Evolutionary conservation across 345 rosid species (phyloP).

Genomic region (Pistacia vera): DNA sequence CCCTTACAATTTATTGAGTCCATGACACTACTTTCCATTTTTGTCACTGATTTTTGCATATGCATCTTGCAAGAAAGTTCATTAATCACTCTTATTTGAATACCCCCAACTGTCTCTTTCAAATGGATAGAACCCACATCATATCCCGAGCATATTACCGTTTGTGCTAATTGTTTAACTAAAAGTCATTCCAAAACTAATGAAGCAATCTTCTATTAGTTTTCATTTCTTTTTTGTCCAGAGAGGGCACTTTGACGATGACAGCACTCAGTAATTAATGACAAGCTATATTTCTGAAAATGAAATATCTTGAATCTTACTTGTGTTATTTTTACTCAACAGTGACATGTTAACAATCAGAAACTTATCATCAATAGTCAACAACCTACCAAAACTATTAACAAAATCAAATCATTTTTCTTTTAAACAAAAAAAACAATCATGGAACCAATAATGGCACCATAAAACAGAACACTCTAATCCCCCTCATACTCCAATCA

Average conservation of each 20-base stretch:
- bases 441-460: not conserved
- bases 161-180: not conserved
- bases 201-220: not conserved
- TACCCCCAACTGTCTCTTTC: not conserved
- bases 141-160: not conserved
- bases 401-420: not conserved
- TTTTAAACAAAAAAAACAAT: not conserved
- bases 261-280: not conserved
- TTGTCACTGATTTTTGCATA: not conserved
- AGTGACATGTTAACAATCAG: conserved; percentile 17
- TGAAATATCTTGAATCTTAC: not conserved
- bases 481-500: not conserved
- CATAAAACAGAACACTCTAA: not conserved
- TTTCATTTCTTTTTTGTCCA: not conserved
- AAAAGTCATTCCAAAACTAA: conserved; percentile 7
- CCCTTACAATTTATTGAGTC: not conserved
- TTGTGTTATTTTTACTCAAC: conserved; percentile 15
- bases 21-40: not conserved
- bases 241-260: not conserved
- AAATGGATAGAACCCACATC: not conserved
- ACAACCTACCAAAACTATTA: conserved; percentile 10
- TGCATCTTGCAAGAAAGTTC: not conserved
- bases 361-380: conserved; percentile 7
- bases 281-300: not conserved
- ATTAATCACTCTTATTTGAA: not conserved